These are phyloP conservation scores for Glonium stellatum DNA, from an alignment of 495 filamentous ascomycete species.

Conservation along the genomic window DNA sequence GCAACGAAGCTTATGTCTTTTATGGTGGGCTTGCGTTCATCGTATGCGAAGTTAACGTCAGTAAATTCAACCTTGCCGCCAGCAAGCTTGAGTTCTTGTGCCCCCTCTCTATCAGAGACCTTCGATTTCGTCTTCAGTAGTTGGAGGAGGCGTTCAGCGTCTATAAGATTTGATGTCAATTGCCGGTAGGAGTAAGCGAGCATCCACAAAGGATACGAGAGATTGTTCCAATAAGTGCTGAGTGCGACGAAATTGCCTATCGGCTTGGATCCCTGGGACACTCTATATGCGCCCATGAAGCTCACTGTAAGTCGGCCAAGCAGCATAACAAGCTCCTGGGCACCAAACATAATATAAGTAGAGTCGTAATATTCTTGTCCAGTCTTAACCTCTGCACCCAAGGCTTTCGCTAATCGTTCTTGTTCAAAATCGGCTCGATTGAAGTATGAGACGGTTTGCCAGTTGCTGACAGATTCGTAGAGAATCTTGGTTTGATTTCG, in stretches of 20 bases:
- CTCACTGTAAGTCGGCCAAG: slow-evolving; percentile 56
- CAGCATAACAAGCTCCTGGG: slow-evolving; percentile 55
- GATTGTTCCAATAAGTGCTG: slow-evolving; percentile 56
- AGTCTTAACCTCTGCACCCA: slow-evolving; percentile 22
- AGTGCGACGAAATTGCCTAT: slow-evolving; percentile 67
- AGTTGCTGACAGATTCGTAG: slow-evolving; percentile 58
- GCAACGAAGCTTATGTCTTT: slow-evolving; percentile 56
- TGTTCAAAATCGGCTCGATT: slow-evolving; percentile 63
- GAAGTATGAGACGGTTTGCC: slow-evolving; percentile 64
- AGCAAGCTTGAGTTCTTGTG: slow-evolving; percentile 49
- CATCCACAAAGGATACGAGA: slow-evolving; percentile 52
- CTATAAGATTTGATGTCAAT: slow-evolving; percentile 56
- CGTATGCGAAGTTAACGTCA: slow-evolving; percentile 64
- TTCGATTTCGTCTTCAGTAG: slow-evolving; percentile 61
- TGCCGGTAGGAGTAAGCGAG: slow-evolving; percentile 52
- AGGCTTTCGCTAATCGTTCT: slow-evolving; percentile 46
- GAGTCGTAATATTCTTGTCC: slow-evolving; percentile 30
- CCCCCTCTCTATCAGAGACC: slow-evolving; percentile 49
- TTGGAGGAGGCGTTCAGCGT: slow-evolving; percentile 65
- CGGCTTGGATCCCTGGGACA: slow-evolving; percentile 47
- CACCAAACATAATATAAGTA: slow-evolving; percentile 34
- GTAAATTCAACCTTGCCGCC: slow-evolving; percentile 59
- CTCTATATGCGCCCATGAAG: slow-evolving; percentile 62
- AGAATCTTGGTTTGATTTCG: slow-evolving; percentile 54
- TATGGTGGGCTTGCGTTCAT: slow-evolving; percentile 57